Evolutionary conservation across 129 eudicot species (phyloP), one percentile per base, ranked within the genome.

Genomic region (Centella asiatica): DNA sequence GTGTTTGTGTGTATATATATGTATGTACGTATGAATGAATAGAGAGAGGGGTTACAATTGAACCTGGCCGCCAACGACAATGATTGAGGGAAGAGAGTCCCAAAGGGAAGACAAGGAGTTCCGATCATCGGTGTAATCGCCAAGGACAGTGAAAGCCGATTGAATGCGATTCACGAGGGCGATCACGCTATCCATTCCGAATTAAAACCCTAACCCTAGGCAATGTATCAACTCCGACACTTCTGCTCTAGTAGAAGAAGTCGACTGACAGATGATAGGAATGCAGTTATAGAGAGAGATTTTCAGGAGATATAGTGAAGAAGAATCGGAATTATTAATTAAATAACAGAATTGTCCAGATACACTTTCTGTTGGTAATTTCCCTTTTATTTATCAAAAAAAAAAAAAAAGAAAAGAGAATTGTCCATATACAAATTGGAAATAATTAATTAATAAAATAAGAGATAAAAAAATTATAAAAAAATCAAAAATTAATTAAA

Each of bases 61-160:
- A 25, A 53, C 93, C 84, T 84, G 93, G 52, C 87, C 93, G 28
- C 93, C 93, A 28, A 84, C 78, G 69, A 84, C 93, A 60, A 74
- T 74, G 77, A 84, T 69, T 8, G 93, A 44, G 10, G 93, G 93
- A 44, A 84, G 82, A 3, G 93, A 68, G 17, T 81, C 87, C 85
- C 82, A 84, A 26, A 84, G 81, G 23, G 93, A 68, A 50, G 87
- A 79, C 48, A 84, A 69, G 54, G 86, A 68, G 33, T 53, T 53
- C 37, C 66, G 63, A 55, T 62, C 82, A 18, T 57, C 85, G 62
- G 82, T 82, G 55, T 72, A 75, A 55, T 84, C 87, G 23, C 82
- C 93, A 53, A 84, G 78, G n/a, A 65, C 65, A 15, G 86, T 84
- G 37, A 84, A 84, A 51, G 84, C 86, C 58, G 53, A 58, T 66